Conservation (phyloP, 1,139 yeast species). For the Candida frijolesensis region DNA sequence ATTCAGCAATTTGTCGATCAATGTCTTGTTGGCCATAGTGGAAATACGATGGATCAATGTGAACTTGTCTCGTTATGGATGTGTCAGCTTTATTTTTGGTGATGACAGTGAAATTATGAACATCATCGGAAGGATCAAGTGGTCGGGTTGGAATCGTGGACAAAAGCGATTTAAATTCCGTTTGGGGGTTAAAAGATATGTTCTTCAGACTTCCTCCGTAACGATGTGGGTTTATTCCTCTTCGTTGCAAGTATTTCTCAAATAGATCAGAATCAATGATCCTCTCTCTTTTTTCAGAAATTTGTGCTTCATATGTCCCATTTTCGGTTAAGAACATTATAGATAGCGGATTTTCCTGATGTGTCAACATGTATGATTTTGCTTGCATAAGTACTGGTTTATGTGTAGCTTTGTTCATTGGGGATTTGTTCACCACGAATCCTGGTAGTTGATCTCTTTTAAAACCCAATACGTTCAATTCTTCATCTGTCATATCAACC, state of each 20-base stretch:
- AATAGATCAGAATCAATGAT: constrained; percentile 30
- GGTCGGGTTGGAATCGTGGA: constrained; percentile 21
- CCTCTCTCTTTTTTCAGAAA: constrained; percentile 19
- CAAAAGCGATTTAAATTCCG: constrained; percentile 18
- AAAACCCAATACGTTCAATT: constrained; percentile 15
- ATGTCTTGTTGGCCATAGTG: constrained; percentile 26
- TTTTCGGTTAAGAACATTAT: constrained; percentile 26
- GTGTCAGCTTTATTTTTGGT: constrained; percentile 19
- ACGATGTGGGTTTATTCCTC: constrained; percentile 20
- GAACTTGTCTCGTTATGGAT: constrained; percentile 22
- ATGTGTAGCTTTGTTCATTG: constrained; percentile 33
- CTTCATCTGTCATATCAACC: constrained; percentile 16
- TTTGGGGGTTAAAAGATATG: constrained; percentile 19
- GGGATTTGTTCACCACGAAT: constrained; percentile 39
- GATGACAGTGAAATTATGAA: constrained; percentile 20
- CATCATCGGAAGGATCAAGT: constrained; percentile 21
- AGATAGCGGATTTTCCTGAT: constrained; percentile 33
- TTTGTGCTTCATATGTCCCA: constrained; percentile 34
- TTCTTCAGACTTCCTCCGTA: constrained; percentile 10
- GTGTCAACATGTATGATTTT: constrained; percentile 47
- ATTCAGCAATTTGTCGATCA: constrained; percentile 28
- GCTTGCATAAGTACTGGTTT: constrained; percentile 41
- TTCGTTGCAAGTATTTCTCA: constrained; percentile 24
- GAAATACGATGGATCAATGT: constrained; percentile 23
- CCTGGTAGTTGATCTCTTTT: constrained; percentile 37